Base-by-base conservation (phyloP, 164 flowering plant species). In the Tetrastigma voinierianum region DNA sequence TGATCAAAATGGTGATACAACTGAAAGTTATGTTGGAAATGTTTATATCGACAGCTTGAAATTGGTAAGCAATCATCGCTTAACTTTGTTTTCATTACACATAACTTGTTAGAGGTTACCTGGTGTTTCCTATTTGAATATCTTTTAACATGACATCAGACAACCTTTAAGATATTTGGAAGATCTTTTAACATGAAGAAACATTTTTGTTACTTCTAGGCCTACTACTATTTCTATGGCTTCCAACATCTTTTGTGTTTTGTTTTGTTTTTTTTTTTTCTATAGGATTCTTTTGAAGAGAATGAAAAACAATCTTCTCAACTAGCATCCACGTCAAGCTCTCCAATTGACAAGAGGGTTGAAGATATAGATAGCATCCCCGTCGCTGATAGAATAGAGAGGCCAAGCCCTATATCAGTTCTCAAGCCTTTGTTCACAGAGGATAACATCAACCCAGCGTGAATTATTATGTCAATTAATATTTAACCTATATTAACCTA, bases 381-480 rank as follows among this genome's bases (percentile, higher is more conserved):
- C 57, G 25, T 57, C 57, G n/a, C n/a, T n/a, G n/a, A 51, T 20
- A 32, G 85, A 82, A 13, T 73, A 70, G 74, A 56, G 95, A 83
- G 58, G 87, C 86, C n/a, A 20, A 95, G 99, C 77, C 97, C 97
- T 12, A 73, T 89, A 21, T 95, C 99, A 57, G 94, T 95, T 71
- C 96, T 95, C 60, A 93, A 92, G 61, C 87, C 86, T 44, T 51
- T 80, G 51, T 89, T 82, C 73, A 10, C n/a, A 46, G 97, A 88
- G 25, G 90, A 92, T 71, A 85, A 81, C 57, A 65, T 73, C 48
- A n/a, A n/a, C n/a, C n/a, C n/a, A n/a, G n/a, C n/a, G n/a, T n/a
- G n/a, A n/a, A n/a, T n/a, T n/a, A n/a, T n/a, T n/a, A n/a, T n/a
- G n/a, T n/a, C n/a, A n/a, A n/a, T n/a, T n/a, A n/a, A n/a, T n/a